Evolutionary conservation across 345 rosid genomes (phyloP).

Genomic region (Gossypium sturtianum): DNA sequence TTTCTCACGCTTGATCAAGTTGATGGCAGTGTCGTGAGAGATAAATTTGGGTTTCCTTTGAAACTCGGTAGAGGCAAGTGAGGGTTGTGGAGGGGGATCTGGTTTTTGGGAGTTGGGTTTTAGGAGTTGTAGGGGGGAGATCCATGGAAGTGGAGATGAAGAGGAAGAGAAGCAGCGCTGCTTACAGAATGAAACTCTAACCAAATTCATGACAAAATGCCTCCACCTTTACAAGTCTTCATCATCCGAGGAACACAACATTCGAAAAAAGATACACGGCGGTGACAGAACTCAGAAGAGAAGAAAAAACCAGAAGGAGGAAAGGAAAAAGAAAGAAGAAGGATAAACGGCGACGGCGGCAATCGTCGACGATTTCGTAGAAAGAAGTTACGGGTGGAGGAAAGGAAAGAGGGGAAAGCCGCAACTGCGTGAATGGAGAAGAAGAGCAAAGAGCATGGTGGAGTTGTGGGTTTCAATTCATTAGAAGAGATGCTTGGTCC

Average conservation of each 20-base stretch:
- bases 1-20: conserved; percentile 61
- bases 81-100: conserved; percentile 31
- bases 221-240: background rate
- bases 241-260: background rate
- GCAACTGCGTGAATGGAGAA: too few species aligned
- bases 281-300: too few species aligned
- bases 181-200: conserved; percentile 10
- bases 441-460: too few species aligned
- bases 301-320: too few species aligned
- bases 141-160: conserved; percentile 51
- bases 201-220: conserved; percentile 9
- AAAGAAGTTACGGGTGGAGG: too few species aligned
- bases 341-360: too few species aligned
- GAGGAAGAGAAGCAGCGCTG: conserved; percentile 24
- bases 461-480: too few species aligned
- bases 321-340: too few species aligned
- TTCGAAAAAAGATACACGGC: background rate
- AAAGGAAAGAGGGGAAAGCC: too few species aligned
- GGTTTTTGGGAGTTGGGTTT: conserved; percentile 17
- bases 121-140: conserved; percentile 43
- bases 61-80: conserved; percentile 19
- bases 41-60: conserved; percentile 44
- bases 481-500: too few species aligned
- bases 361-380: too few species aligned
- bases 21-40: conserved; percentile 56